Evolutionary conservation across 352 stramenopile species (phyloP), one percentile per base, ranked within the genome.

Genomic region (Labyrinthula sp.): DNA sequence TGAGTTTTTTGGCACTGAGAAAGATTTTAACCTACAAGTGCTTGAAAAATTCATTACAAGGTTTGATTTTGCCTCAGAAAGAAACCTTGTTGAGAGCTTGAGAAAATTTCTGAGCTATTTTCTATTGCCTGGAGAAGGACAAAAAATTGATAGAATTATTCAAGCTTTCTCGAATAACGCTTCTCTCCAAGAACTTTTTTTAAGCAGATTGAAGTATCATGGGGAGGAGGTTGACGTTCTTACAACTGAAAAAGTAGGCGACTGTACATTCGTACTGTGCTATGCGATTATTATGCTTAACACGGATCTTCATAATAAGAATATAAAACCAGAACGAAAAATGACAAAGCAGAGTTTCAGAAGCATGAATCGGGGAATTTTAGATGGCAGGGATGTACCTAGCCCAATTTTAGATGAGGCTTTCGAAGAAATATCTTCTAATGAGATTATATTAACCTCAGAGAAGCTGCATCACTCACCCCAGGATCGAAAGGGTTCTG

Each of bases 61-160:
- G 50, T 77, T 97, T 58, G 79, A 96, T 56, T 96, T 97, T 62
- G 68, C 64, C 5, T n/a, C n/a, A n/a, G 80, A 72, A 4, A 50
- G 67, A 50, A 17, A 34, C 54, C 95, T 99, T 58, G 89, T 97
- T 63, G 75, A 92, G 29, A 89, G 86, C 12, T 94, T 99, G 54
- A 75, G 89, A 18, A 66, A 85, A 20, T 99, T 96, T 59, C 71
- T 99, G 14, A 71, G 74, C 21, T 84, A 84, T 22, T 99, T 99
- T 65, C 81, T 89, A 24, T 68, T 99, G 3, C 91, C 86, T 2
- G 89, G 89, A 18, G 91, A 99, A 64, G 89, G 89, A 0, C 89
- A 99, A 60, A 97, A 99, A 65, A 99, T 99, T 63, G 91, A 99
- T 67, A 83, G 91, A 23, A 96, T 99, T 56, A 97, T 99, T 84